Base-by-base conservation (phyloP, 108 stramenopile species). In the Skeletonema potamos region DNA sequence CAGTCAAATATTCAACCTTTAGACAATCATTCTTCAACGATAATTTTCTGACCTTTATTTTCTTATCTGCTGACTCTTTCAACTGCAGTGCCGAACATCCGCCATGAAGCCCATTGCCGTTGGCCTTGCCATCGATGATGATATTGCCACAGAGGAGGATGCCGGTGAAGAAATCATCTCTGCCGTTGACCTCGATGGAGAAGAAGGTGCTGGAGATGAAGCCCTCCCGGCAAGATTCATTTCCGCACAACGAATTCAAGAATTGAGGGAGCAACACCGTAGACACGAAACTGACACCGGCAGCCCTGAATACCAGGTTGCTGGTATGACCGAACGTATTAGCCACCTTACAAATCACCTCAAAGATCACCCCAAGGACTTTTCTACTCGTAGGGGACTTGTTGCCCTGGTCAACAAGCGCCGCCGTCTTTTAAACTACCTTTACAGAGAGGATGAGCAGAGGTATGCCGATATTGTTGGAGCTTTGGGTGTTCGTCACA, bases 391-490 rank as follows among this genome's bases (percentile, higher is more conserved):
- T 20, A 92, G 98, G 27, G 98, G 98, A 39, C 86, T 99, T 58
- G 93, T 98, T 7, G 93, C 96, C 0, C 79, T 97, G 59, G 98
- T 99, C 27, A 97, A 96, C 88, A 97, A 97, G 70, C 94, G 98
- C 36, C 92, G 96, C 41, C 93, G 93, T 66, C 89, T 95, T 7
- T 76, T 98, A 70, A 96, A 98, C 75, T 98, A 92, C 70, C 82
- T 96, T 22, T 89, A 63, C 70, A 63, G 54, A 27, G 84, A 90
- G 68, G 87, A 96, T 83, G 82, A 82, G 17, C 60, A 83, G 24
- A 69, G 87, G 17, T 96, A 96, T 68, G 67, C 54, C 4, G 82
- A 77, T n/a, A 41, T 96, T 43, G 84, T 96, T 33, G 15, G 13
- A 15, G 64, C 81, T 15, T 74, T 96, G 58, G 92, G 92, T 3